A percentile compares a stretch with the other conserved stretches of the same genome.
phyloP scores from a whole-genome alignment of 345 rosid genomes.

The Ceriops zippeliana region DNA sequence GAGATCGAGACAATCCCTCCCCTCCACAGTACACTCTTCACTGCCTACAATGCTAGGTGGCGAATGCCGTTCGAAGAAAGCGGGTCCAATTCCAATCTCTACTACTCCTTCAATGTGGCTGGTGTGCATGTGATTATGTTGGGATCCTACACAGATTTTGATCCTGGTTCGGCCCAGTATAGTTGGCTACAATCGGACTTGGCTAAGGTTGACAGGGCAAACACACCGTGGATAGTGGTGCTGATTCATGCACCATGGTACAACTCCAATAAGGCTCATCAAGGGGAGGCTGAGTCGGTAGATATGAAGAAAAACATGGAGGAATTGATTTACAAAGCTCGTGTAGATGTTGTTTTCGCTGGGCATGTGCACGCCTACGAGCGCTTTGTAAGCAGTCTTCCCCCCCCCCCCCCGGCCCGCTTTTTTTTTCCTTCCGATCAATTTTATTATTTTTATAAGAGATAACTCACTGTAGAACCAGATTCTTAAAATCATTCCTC shows the following conservation, averaged over 20 bases:
- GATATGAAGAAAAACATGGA: conserved; percentile 67
- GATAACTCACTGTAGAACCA: no score
- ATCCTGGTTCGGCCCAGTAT: conserved; percentile 54
- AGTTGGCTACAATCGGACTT: conserved; percentile 64
- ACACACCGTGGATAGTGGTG: conserved; percentile 70
- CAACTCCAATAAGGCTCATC: conserved; percentile 68
- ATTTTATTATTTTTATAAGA: not conserved
- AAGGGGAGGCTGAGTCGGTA: conserved; percentile 59
- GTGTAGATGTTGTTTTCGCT: conserved; percentile 68
- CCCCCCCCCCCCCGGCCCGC: rapidly evolving
- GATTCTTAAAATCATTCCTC: no score
- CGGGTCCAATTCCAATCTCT: conserved; percentile 63
- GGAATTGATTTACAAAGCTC: conserved; percentile 52
- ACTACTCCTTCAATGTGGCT: conserved; percentile 66
- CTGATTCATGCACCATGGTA: conserved; percentile 86
- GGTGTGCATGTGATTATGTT: conserved; percentile 68
- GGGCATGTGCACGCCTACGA: conserved; percentile 94
- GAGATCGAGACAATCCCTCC: conserved; percentile 53
- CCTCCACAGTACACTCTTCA: conserved; percentile 46
- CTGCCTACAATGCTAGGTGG: conserved; percentile 73
- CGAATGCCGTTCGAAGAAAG: conserved; percentile 68
- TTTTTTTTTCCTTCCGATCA: not conserved
- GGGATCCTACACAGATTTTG: conserved; percentile 76
- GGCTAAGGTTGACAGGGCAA: conserved; percentile 42
- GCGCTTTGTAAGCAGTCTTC: conserved; percentile 59